Evolutionary conservation across 2,329 filamentous ascomycete species (phyloP), one percentile per base, ranked within the genome.

Genomic region (Cercospora sp.): DNA sequence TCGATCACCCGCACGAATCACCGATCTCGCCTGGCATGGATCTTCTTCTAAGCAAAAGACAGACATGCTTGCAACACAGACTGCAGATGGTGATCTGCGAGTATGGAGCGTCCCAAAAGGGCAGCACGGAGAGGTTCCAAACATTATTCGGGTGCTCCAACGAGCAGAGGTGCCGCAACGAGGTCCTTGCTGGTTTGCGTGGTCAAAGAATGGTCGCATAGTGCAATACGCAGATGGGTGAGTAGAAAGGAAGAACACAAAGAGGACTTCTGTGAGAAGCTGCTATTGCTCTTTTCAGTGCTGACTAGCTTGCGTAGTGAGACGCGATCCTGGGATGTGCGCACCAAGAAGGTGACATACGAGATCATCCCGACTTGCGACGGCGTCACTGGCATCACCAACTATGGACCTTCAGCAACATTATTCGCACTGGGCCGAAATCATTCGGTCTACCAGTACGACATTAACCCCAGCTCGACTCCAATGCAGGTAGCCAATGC

Each of bases 131-230:
- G 86, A 90, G 18, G 64, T 69, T 3, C 94, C 94, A 39, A 94
- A 94, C 76, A 91, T 97, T 7, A 96, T 98, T 68, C 87, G 95
- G 70, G 90, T 96, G 30, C 82, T 99, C 60, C 94, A 92, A 78
- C 87, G 91, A 74, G 89, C 89, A 7, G 93, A 97, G 69, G 89
- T 89, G 72, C 89, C 87, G 72, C 83, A 88, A 36, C 82, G 88
- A 2, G 93, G 93, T 1, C 90, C 92, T 42, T 97, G 96, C 78
- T 99, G 95, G 95, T 94, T 97, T 84, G 91, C 89, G 20, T 99
- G 95, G 95, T 98, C 95, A 0, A 98, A 97, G 81, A 98, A 97
- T 82, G 95, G 95, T 45, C 91, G 94, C 72, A 93, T 99, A 72
- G 89, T 99, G 71, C 95, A 99, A 80, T 94, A 89, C 80, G 91